phyloP scores from a whole-genome alignment of 2,329 filamentous ascomycete genomes.

The Paramyrothecium roridum region DNA sequence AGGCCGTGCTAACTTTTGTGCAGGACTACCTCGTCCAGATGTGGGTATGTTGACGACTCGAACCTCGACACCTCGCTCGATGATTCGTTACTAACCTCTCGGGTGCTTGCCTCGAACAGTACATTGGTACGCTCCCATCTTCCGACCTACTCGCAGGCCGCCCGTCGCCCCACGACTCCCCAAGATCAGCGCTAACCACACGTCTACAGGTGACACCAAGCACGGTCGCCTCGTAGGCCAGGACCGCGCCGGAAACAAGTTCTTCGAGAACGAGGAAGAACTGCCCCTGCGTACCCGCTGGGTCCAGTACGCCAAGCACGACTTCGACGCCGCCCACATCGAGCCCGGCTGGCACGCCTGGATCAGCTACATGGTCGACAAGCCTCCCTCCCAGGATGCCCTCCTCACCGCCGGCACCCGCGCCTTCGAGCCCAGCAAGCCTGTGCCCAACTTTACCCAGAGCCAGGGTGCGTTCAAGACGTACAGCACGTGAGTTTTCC shows the following conservation, averaged over 20 bases:
- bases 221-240: conserved; percentile 78
- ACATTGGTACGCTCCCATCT: conserved; percentile 45
- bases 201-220: conserved; percentile 82
- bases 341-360: conserved; percentile 98
- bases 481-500: conserved; percentile 80
- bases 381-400: conserved; percentile 74
- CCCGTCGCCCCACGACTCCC: conserved; percentile 2
- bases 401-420: conserved; percentile 65
- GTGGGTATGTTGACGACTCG: conserved; percentile 63
- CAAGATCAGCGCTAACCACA: neutral
- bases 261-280: conserved; percentile 93
- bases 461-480: conserved; percentile 82
- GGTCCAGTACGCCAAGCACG: conserved; percentile 92
- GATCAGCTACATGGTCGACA: conserved; percentile 92
- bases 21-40: conserved; percentile 91
- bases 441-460: conserved; percentile 72
- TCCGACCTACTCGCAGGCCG: neutral
- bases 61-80: conserved; percentile 11
- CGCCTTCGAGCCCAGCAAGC: conserved; percentile 70
- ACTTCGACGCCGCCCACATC: conserved; percentile 79
- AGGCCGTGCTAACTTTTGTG: conserved; percentile 14
- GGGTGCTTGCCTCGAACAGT: conserved; percentile 33
- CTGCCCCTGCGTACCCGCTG: conserved; percentile 93
- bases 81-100: conserved; percentile 16
- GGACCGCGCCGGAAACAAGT: conserved; percentile 96